Base-by-base conservation (phyloP, 2,329 filamentous ascomycete genomes). In the Botryotinia narcissicola region DNA sequence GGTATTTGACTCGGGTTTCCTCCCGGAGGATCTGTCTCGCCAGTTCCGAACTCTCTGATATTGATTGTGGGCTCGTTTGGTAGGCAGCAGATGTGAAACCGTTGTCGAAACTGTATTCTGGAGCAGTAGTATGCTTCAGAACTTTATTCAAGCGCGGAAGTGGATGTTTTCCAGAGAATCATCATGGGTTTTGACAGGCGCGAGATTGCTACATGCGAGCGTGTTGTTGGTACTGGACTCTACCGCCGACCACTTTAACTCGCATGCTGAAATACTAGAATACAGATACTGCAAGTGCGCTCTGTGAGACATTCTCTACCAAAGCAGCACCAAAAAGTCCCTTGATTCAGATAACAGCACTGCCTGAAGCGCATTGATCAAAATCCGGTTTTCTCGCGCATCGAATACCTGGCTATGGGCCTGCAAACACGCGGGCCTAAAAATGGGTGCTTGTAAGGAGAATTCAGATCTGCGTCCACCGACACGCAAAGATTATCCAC, bases 161-260 rank as follows among this genome's bases (percentile, higher is more conserved):
- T 57, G 48, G 25, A 32, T 68, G 35, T 59, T 57, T 69, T 40
- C 16, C 18, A 3, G 20, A 20, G 10, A 25, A 29, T 57, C 16
- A 57, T 32, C 48, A 69, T 69, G 37, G 66, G 22, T 59, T 69
- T 69, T 69, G 48, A 57, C 48, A 57, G n/a, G 1, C n/a, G 48
- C 37, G n/a, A 69, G 18, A 42, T 69, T 57, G 6, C 51, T 25
- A 7, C 40, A n/a, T 57, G 40, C 37, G 37, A 20, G 29, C 10
- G 29, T 32, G 18, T 42, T 29, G 25, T 42, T 68, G 35, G 48
- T 29, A 68, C 25, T 9, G 35, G 25, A 25, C 25, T 54, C n/a
- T 29, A 32, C 18, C 1, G 16, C 25, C 22, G 5, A 18, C 25
- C 66, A 57, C 6, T 18, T 3, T 22, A 6, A 25, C 6, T 32